phyloP scores from a whole-genome alignment of 495 filamentous ascomycete species.

The Penicillium maclennaniae region DNA sequence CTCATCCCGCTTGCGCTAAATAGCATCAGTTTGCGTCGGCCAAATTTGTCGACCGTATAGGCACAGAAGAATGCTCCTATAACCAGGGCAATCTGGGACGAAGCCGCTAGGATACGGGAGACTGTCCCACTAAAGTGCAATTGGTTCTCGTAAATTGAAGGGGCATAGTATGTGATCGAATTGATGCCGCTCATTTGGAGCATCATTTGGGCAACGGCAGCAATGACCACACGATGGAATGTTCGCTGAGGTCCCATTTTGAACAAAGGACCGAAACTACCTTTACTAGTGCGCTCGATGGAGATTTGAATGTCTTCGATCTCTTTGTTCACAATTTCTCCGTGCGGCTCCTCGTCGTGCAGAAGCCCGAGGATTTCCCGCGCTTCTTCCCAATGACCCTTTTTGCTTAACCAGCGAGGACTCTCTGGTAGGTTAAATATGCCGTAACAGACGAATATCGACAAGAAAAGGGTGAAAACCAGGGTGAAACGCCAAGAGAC shows the following conservation, averaged over 20 bases:
- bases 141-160: conserved; percentile 23
- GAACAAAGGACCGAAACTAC: conserved; percentile 18
- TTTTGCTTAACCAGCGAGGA: conserved; percentile 37
- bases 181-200: conserved; percentile 23
- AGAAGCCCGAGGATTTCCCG: conserved; percentile 18
- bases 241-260: conserved; percentile 11
- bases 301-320: conserved; percentile 13
- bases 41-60: conserved; percentile 24
- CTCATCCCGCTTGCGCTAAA: conserved; percentile 37
- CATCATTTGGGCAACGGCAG: conserved; percentile 22
- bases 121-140: conserved; percentile 15
- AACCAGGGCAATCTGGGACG: conserved; percentile 17
- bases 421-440: conserved; percentile 33
- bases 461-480: conserved; percentile 45
- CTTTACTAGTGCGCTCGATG: conserved; percentile 10
- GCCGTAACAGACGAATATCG: conserved; percentile 34
- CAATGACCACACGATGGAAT: conserved; percentile 26
- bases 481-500: conserved; percentile 44
- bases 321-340: conserved; percentile 10
- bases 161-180: conserved; percentile 22
- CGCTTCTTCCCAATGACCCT: conserved; percentile 24
- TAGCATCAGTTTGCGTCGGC: conserved; percentile 35
- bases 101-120: conserved; percentile 20
- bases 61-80: conserved; percentile 25
- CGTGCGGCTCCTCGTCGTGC: conserved; percentile 7